Conservation (phyloP, 2,329 filamentous ascomycete species). For the Diaporthe citriasiana region DNA sequence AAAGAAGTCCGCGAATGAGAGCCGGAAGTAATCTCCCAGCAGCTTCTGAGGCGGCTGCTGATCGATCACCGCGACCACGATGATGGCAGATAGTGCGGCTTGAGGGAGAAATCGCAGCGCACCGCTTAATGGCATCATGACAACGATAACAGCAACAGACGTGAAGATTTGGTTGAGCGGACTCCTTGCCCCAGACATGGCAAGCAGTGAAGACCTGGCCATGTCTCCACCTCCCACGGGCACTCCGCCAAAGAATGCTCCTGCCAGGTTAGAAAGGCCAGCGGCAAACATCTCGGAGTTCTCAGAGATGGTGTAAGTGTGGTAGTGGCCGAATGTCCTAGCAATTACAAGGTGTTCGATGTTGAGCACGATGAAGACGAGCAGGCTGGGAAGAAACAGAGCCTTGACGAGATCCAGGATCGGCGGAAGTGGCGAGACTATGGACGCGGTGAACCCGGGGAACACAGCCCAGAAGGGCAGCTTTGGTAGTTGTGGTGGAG, state of each 20-base stretch:
- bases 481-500: background rate
- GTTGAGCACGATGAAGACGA: slow-evolving; percentile 35
- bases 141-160: slow-evolving; percentile 25
- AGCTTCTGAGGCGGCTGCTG: slow-evolving; percentile 35
- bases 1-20: slow-evolving; percentile 35
- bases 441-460: slow-evolving; percentile 11
- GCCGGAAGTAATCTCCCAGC: slow-evolving; percentile 23
- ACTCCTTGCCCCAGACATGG: slow-evolving; percentile 22
- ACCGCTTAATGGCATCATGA: slow-evolving; percentile 25
- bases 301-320: slow-evolving; percentile 28
- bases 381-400: slow-evolving; percentile 32
- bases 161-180: slow-evolving; percentile 36
- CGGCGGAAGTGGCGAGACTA: slow-evolving; percentile 21
- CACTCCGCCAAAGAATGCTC: slow-evolving; percentile 30
- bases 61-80: slow-evolving; percentile 32
- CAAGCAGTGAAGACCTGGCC: slow-evolving; percentile 30
- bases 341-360: slow-evolving; percentile 36
- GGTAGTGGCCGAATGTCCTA: slow-evolving; percentile 29
- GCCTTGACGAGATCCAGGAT: background rate
- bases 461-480: slow-evolving; percentile 37
- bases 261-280: slow-evolving; percentile 18
- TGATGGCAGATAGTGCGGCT: slow-evolving; percentile 20
- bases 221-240: slow-evolving; percentile 37
- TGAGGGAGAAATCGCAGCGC: slow-evolving; percentile 26
- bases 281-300: slow-evolving; percentile 35